These are phyloP conservation scores for Triticum timopheevii DNA, from an alignment of 176 grass and related monocot genomes.

Conservation along the genomic window DNA sequence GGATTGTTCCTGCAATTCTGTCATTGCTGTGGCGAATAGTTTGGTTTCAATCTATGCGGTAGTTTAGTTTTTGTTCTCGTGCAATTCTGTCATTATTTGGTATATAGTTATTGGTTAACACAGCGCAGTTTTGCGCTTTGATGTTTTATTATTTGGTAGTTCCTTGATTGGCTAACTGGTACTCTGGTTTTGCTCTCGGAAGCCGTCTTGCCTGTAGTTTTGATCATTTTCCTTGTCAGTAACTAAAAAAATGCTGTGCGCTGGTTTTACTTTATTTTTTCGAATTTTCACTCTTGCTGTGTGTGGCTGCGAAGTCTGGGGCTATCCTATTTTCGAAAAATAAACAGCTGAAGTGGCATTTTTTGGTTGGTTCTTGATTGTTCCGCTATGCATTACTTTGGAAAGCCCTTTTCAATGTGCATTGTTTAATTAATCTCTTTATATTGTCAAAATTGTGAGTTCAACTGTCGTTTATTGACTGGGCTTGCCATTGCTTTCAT, in stretches of 20 bases:
- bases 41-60: slow-evolving; percentile 1
- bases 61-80: background rate
- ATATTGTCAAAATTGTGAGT: background rate
- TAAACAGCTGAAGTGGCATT: no score
- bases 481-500: slow-evolving; percentile 1
- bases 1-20: background rate
- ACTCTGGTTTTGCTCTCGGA: slow-evolving; percentile 26
- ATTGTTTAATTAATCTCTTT: slow-evolving; percentile 7
- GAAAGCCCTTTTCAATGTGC: background rate
- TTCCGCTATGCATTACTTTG: background rate
- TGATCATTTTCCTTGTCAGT: background rate
- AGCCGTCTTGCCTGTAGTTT: background rate
- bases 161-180: background rate
- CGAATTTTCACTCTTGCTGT: background rate
- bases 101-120: background rate
- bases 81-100: background rate
- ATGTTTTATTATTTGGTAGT: background rate
- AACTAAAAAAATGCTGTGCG: background rate
- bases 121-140: background rate
- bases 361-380: background rate
- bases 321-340: background rate
- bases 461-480: background rate
- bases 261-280: background rate
- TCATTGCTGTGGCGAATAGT: background rate
- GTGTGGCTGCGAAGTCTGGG: background rate